phyloP scores from a whole-genome alignment of 164 flowering plant species.

The Amborella trichopoda region DNA sequence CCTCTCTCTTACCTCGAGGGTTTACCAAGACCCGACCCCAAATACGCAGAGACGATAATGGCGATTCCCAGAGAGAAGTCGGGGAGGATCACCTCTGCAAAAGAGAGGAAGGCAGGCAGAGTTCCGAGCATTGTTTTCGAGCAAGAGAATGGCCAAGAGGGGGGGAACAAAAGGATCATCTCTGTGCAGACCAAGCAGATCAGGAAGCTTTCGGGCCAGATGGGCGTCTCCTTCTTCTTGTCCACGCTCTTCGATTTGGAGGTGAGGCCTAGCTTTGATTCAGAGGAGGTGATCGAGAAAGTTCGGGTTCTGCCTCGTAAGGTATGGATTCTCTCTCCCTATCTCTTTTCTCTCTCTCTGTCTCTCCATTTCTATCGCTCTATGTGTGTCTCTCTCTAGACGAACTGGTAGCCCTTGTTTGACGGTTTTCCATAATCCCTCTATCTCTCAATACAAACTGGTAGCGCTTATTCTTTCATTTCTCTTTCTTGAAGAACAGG shows the following conservation, averaged over 20 bases:
- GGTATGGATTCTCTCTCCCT: no score
- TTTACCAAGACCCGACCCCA: conserved; percentile 71
- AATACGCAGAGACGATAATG: conserved; percentile 50
- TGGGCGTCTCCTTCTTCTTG: conserved; percentile 58
- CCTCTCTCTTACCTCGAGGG: conserved; percentile 41
- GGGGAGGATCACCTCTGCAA: conserved; percentile 42
- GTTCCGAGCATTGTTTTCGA: conserved; percentile 85
- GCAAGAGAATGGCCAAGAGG: conserved; percentile 82
- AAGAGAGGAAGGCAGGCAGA: conserved; percentile 62
- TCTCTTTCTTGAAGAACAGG: no score
- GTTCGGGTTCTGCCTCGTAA: conserved; percentile 75
- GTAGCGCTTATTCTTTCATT: no score
- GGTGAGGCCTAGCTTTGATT: conserved; percentile 46
- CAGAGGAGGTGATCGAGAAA: conserved; percentile 60
- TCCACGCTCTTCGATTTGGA: conserved; percentile 76
- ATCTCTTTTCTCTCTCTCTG: no score
- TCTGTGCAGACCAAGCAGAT: conserved; percentile 73
- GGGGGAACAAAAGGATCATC: conserved; percentile 86
- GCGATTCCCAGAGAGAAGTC: conserved; percentile 56
- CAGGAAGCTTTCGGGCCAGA: conserved; percentile 50
- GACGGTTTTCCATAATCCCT: no score
- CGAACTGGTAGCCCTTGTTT: no score
- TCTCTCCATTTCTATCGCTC: no score
- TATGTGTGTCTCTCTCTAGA: no score
- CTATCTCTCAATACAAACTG: no score